Evolutionary conservation across 768 basidiomycete genomes (phyloP).

Genomic region (Boletus rubroflammeus): DNA sequence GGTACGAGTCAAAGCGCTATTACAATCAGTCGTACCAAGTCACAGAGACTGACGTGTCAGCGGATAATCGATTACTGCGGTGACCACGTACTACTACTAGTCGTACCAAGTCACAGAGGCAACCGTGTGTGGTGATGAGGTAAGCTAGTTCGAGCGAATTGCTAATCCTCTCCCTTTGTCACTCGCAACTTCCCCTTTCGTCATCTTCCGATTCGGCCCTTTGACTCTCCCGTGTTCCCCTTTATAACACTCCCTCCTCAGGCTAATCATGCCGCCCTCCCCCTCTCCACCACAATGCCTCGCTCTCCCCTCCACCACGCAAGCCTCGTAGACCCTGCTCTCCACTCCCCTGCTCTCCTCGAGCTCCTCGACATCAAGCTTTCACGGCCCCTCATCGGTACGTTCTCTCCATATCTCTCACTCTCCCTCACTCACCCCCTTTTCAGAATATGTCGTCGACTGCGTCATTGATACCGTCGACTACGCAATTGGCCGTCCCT

Average conservation of each 20-base stretch:
- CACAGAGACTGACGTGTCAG: no score
- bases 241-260: slow-evolving; percentile 29
- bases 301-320: slow-evolving; percentile 42
- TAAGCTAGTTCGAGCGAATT: slow-evolving; percentile 9
- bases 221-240: slow-evolving; percentile 22
- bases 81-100: no score
- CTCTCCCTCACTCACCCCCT: not conserved
- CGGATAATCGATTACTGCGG: no score
- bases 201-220: slow-evolving; percentile 36
- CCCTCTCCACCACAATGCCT: slow-evolving; percentile 10
- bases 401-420: slow-evolving; percentile 24
- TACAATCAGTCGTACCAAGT: no score
- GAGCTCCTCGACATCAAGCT: slow-evolving; percentile 67
- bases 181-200: slow-evolving; percentile 24
- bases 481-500: slow-evolving; percentile 68
- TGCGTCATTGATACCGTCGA: slow-evolving; percentile 69
- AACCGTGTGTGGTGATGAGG: no score
- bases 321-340: slow-evolving; percentile 58
- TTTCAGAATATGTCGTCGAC: slow-evolving; percentile 68
- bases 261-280: slow-evolving; percentile 5
- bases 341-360: slow-evolving; percentile 63
- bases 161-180: slow-evolving; percentile 27
- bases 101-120: no score
- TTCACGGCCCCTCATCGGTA: slow-evolving; percentile 60
- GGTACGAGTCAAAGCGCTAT: no score